Percentiles rank a stretch among this genome's conserved stretches.
These are phyloP conservation scores for Colletotrichum spinosum DNA, from an alignment of 2,329 filamentous ascomycete genomes.

Conservation along the genomic window DNA sequence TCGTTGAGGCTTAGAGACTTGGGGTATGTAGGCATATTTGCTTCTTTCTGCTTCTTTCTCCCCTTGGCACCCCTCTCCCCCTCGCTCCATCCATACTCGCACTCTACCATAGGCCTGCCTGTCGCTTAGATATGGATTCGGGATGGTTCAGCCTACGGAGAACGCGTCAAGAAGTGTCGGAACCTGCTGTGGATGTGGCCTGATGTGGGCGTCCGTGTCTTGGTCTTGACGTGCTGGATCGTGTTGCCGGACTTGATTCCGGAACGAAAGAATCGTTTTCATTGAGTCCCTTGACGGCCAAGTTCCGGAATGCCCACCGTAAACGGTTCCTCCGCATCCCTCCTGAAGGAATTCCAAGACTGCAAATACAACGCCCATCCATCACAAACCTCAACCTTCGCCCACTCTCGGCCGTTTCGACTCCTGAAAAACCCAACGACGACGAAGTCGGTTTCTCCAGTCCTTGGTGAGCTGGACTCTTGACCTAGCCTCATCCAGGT, in stretches of 20 bases:
- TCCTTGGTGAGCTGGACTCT: too few species aligned
- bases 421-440: too few species aligned
- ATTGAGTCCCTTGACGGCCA: not conserved
- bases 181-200: constrained; percentile 13
- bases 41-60: constrained; percentile 1
- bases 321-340: too few species aligned
- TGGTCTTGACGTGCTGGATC: constrained; percentile 1
- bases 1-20: constrained; percentile 27
- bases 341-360: too few species aligned
- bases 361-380: too few species aligned
- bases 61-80: not conserved
- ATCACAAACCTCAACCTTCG: too few species aligned
- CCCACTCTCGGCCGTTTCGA: too few species aligned
- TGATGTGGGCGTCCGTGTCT: constrained; percentile 8
- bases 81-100: not conserved
- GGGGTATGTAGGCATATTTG: constrained; percentile 14
- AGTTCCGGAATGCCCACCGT: not conserved
- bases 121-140: constrained; percentile 14
- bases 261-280: too few species aligned
- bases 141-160: constrained; percentile 14
- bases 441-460: too few species aligned
- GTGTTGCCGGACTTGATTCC: not conserved
- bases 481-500: not conserved
- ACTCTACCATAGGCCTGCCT: constrained; percentile 6
- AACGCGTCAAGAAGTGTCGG: constrained; percentile 20